These are phyloP conservation scores for Hypocreales sp. DNA, from an alignment of 2,329 filamentous ascomycete genomes.

Conservation along the genomic window DNA sequence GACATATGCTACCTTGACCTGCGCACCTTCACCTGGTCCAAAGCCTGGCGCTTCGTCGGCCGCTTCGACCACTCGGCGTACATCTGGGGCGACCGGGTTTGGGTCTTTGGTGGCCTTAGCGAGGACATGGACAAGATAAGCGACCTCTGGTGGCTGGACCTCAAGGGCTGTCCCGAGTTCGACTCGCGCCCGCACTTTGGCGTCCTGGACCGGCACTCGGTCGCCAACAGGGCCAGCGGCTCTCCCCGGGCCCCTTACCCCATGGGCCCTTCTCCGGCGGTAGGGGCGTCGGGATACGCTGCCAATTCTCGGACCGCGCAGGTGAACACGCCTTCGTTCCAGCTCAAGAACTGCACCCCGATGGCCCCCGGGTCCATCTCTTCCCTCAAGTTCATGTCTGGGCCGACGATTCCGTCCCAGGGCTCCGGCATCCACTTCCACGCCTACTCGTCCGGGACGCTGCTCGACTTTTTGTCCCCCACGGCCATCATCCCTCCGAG, in stretches of 20 bases:
- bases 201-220: constrained; percentile 29
- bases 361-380: constrained; percentile 82
- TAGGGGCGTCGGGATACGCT: constrained; percentile 48
- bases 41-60: constrained; percentile 87
- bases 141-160: constrained; percentile 93
- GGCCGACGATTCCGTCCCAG: constrained; percentile 73
- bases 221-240: constrained; percentile 24
- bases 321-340: constrained; percentile 50
- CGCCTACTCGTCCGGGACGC: constrained; percentile 78
- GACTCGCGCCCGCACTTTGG: constrained; percentile 49
- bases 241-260: constrained; percentile 38
- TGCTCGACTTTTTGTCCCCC: constrained; percentile 89
- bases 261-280: constrained; percentile 30
- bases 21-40: constrained; percentile 96
- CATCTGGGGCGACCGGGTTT: constrained; percentile 81
- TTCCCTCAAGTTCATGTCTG: constrained; percentile 69
- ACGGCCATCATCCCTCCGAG: constrained; percentile 72
- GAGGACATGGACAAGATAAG: constrained; percentile 95
- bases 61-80: constrained; percentile 92
- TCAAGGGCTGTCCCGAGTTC: constrained; percentile 80
- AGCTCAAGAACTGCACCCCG: constrained; percentile 59
- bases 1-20: constrained; percentile 95
- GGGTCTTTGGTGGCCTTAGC: constrained; percentile 91
- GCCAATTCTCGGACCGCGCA: constrained; percentile 53
- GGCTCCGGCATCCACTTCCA: constrained; percentile 91